Percentiles rank a stretch among this genome's conserved stretches.
These are phyloP conservation scores for Lasiosphaeria hispida DNA, from an alignment of 495 filamentous ascomycete genomes.

Conservation along the genomic window DNA sequence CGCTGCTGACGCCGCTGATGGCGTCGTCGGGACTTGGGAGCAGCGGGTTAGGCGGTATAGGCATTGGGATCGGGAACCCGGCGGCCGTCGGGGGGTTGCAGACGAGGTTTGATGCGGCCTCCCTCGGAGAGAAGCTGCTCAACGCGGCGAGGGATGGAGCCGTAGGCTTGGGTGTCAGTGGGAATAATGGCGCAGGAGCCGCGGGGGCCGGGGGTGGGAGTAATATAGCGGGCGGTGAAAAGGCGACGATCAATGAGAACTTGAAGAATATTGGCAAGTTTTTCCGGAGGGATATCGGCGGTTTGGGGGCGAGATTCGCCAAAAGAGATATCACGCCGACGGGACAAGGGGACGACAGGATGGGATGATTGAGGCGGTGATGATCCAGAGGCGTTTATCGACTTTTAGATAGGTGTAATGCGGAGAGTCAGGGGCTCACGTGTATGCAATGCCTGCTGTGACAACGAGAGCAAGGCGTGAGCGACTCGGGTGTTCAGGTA, in stretches of 20 bases:
- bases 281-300: constrained; percentile 84
- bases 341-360: constrained; percentile 12
- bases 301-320: constrained; percentile 71
- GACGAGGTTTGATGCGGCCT: constrained; percentile 74
- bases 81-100: constrained; percentile 43
- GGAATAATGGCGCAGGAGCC: constrained; percentile 43
- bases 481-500: too few species aligned
- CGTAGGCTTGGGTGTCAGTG: constrained; percentile 44
- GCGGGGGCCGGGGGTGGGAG: constrained; percentile 64
- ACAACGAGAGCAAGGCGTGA: too few species aligned
- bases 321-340: constrained; percentile 45
- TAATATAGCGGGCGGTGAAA: constrained; percentile 39
- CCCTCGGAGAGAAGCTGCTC: constrained; percentile 69
- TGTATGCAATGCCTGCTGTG: too few species aligned
- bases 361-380: not conserved
- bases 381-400: too few species aligned
- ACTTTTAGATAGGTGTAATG: too few species aligned
- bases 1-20: constrained; percentile 61
- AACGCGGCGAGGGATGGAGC: constrained; percentile 81
- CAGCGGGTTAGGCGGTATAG: constrained; percentile 31
- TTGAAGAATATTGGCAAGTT: constrained; percentile 94
- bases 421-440: too few species aligned
- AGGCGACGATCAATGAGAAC: constrained; percentile 78
- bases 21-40: constrained; percentile 27
- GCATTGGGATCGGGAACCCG: constrained; percentile 16